phyloP scores from a whole-genome alignment of 805 yeast genomes.

The Ogataea saltuana region DNA sequence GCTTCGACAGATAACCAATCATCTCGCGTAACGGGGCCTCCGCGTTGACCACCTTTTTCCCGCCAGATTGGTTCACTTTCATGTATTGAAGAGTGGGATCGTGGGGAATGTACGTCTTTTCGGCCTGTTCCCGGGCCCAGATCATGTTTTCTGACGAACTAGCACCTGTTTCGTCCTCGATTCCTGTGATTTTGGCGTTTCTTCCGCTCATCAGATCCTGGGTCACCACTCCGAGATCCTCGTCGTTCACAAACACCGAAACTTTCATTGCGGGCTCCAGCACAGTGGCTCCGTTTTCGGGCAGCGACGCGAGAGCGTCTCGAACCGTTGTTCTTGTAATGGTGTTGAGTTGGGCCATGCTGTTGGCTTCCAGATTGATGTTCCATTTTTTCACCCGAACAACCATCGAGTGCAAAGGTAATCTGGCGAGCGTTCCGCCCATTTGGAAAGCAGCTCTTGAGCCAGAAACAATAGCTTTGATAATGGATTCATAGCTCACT shows the following conservation, averaged over 20 bases:
- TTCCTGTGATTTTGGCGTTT: constrained; percentile 68
- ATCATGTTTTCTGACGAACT: constrained; percentile 36
- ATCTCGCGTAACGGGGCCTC: constrained; percentile 83
- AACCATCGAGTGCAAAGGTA: constrained; percentile 60
- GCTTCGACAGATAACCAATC: constrained; percentile 80
- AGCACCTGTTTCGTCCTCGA: constrained; percentile 58
- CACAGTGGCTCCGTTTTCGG: constrained; percentile 45
- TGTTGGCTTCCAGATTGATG: constrained; percentile 51
- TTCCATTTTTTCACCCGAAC: constrained; percentile 54
- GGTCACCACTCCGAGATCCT: constrained; percentile 76
- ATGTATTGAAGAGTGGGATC: constrained; percentile 58
- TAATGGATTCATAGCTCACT: constrained; percentile 47
- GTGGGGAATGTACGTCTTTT: constrained; percentile 68
- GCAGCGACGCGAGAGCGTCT: constrained; percentile 37
- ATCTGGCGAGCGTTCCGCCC: constrained; percentile 62
- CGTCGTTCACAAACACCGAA: constrained; percentile 62
- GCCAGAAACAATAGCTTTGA: constrained; percentile 59
- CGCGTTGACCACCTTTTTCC: constrained; percentile 66
- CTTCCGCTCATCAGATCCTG: constrained; percentile 82
- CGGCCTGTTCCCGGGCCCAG: constrained; percentile 59
- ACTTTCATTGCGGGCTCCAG: constrained; percentile 90
- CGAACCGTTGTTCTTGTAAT: constrained; percentile 47
- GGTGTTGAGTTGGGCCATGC: constrained; percentile 43
- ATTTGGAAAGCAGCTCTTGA: constrained; percentile 59
- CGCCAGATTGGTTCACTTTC: constrained; percentile 26